These are phyloP conservation scores for Nowakowskiella sp. DNA, from an alignment of 192 early-diverging fungal genomes.

Conservation along the genomic window DNA sequence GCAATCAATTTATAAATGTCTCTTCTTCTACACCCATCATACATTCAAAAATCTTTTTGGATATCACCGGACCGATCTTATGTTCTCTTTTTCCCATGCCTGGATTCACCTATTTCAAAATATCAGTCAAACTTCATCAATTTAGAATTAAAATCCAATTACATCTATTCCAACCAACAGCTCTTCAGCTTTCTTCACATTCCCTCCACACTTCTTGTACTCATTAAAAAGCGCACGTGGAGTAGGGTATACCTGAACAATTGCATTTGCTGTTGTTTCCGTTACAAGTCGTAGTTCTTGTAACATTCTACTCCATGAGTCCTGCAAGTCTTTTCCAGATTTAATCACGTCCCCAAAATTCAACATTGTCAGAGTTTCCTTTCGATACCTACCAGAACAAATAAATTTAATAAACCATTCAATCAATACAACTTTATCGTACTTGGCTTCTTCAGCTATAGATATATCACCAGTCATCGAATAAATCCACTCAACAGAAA, in stretches of 20 bases:
- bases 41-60: constrained; percentile 11
- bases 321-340: constrained; percentile 11
- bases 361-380: constrained; percentile 13
- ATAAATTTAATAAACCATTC: too few species aligned
- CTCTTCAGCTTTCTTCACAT: not conserved
- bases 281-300: constrained; percentile 12
- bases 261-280: constrained; percentile 8
- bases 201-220: not conserved
- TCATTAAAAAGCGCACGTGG: constrained; percentile 4
- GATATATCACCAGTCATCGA: constrained; percentile 24
- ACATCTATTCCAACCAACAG: not conserved
- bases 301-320: constrained; percentile 30
- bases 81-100: constrained; percentile 11
- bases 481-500: constrained; percentile 15
- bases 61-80: constrained; percentile 18
- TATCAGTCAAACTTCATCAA: not conserved
- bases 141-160: not conserved
- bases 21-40: constrained; percentile 2
- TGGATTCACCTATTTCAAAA: constrained; percentile 6
- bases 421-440: too few species aligned
- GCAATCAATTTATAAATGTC: not conserved
- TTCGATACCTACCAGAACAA: too few species aligned
- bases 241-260: constrained; percentile 12
- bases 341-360: constrained; percentile 24
- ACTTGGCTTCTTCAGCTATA: constrained; percentile 16